Evolutionary conservation across 352 stramenopile genomes (phyloP).

Genomic region (Pythium phragmitis): DNA sequence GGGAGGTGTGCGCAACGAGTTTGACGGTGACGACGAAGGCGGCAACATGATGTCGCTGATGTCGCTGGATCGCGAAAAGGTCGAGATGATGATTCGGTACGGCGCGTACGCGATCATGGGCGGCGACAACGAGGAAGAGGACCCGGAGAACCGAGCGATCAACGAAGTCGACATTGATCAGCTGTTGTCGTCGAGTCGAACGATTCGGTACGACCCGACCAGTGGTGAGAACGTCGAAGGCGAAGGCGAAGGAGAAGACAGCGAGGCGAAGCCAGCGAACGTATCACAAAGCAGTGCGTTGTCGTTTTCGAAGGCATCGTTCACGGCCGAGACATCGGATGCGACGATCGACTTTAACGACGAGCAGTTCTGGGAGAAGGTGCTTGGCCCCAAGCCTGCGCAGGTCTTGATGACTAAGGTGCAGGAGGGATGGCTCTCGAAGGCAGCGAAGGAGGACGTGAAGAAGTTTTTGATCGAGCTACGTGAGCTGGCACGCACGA

Average conservation of each 20-base stretch:
- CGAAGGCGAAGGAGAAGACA: constrained; percentile 41
- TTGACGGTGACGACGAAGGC: constrained; percentile 93
- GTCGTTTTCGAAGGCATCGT: constrained; percentile 88
- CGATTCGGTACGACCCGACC: constrained; percentile 86
- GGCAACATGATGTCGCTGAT: constrained; percentile 91
- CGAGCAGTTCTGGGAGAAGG: constrained; percentile 91
- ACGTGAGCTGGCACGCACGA: constrained; percentile 68
- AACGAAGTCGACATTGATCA: constrained; percentile 91
- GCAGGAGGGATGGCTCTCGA: constrained; percentile 76
- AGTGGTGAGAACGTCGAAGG: constrained; percentile 42
- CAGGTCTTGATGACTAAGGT: constrained; percentile 88
- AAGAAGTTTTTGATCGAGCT: constrained; percentile 81
- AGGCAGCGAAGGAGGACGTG: constrained; percentile 75
- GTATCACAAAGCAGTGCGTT: constrained; percentile 61
- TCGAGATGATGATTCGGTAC: constrained; percentile 97
- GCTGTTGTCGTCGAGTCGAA: constrained; percentile 80
- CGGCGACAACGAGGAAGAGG: constrained; percentile 93
- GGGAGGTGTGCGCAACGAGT: constrained; percentile 88
- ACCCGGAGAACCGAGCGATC: constrained; percentile 86
- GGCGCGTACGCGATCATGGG: constrained; percentile 97
- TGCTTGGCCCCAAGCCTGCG: constrained; percentile 82
- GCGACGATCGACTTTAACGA: constrained; percentile 90
- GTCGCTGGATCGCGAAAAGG: constrained; percentile 96
- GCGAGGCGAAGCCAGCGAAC: constrained; percentile 34
- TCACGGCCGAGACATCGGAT: constrained; percentile 86